These are phyloP conservation scores for Oenanthe javanica DNA, from an alignment of 140 eudicot genomes.

Conservation along the genomic window DNA sequence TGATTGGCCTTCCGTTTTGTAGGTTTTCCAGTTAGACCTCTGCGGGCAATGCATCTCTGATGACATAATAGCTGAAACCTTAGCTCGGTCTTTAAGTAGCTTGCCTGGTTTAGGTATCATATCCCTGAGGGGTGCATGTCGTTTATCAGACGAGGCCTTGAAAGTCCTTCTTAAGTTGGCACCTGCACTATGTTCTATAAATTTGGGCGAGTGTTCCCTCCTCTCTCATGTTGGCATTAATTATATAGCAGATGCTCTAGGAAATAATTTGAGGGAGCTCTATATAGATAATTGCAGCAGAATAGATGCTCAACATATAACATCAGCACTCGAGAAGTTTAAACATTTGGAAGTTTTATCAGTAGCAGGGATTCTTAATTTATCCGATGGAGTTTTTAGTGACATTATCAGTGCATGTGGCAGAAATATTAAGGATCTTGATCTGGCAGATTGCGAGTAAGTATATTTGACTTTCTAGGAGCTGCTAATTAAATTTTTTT, in stretches of 20 bases:
- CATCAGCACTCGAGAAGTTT: slow-evolving; percentile 30
- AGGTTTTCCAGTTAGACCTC: slow-evolving; percentile 72
- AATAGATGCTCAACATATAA: slow-evolving; percentile 22
- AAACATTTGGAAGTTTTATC: slow-evolving; percentile 47
- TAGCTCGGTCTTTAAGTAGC: slow-evolving; percentile 16
- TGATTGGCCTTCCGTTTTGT: slow-evolving; percentile 13
- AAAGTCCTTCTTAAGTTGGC: slow-evolving; percentile 36
- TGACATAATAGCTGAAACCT: slow-evolving; percentile 19
- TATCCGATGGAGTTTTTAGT: slow-evolving; percentile 30
- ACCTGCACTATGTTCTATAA: slow-evolving; percentile 39
- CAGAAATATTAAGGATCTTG: slow-evolving; percentile 38
- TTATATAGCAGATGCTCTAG: slow-evolving; percentile 23
- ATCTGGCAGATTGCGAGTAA: slow-evolving; percentile 44
- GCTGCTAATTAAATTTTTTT: not conserved
- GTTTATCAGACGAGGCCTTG: slow-evolving; percentile 37
- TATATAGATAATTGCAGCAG: slow-evolving; percentile 33
- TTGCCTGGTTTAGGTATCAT: slow-evolving; percentile 33
- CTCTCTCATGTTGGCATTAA: slow-evolving; percentile 29
- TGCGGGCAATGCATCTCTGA: slow-evolving; percentile 51
- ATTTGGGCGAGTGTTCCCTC: slow-evolving; percentile 49
- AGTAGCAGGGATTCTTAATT: slow-evolving; percentile 37
- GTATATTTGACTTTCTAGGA: slow-evolving; percentile 11
- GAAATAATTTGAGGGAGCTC: slow-evolving; percentile 37
- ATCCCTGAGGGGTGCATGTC: slow-evolving; percentile 61
- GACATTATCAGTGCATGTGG: slow-evolving; percentile 22